These are phyloP conservation scores for Calocera viscosa DNA, from an alignment of 768 basidiomycete species.

Conservation along the genomic window DNA sequence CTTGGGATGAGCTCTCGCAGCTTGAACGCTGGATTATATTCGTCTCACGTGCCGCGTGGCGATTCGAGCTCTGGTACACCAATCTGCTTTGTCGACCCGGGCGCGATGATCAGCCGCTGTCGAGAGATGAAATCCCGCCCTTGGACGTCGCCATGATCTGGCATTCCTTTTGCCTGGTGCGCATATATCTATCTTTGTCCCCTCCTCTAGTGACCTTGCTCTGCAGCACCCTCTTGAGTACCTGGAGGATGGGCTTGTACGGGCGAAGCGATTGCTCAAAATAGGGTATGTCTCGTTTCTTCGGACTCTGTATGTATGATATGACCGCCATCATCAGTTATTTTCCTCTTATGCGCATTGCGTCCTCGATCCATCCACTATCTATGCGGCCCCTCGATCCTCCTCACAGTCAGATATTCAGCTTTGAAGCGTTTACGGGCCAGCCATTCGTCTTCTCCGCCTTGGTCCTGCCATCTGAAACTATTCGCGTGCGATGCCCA, in stretches of 20 bases:
- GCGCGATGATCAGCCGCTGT: not conserved
- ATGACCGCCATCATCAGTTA: not conserved
- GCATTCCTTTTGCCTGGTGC: constrained; percentile 17
- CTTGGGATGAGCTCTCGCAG: not conserved
- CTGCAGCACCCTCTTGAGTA: constrained; percentile 17
- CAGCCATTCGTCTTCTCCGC: constrained; percentile 13
- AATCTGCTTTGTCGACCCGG: not conserved
- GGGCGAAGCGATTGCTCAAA: not conserved
- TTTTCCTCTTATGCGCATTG: constrained; percentile 14
- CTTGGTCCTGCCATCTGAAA: not conserved
- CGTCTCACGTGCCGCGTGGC: constrained; percentile 14
- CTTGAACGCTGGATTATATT: constrained; percentile 15
- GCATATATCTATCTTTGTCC: too few relatives aligned
- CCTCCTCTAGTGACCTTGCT: not conserved
- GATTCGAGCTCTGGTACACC: constrained; percentile 15
- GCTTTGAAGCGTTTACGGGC: constrained; percentile 6
- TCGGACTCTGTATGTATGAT: not conserved
- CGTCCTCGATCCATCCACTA: constrained; percentile 10
- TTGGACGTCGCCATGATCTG: constrained; percentile 18
- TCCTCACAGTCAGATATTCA: not conserved
- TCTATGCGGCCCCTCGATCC: constrained; percentile 11
- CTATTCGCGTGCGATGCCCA: not conserved
- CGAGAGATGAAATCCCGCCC: constrained; percentile 13
- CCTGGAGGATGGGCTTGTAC: constrained; percentile 14
- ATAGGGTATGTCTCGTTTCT: not conserved